These are phyloP conservation scores for Nicotiana tomentosiformis DNA, from an alignment of 257 asterid species.

Conservation along the genomic window DNA sequence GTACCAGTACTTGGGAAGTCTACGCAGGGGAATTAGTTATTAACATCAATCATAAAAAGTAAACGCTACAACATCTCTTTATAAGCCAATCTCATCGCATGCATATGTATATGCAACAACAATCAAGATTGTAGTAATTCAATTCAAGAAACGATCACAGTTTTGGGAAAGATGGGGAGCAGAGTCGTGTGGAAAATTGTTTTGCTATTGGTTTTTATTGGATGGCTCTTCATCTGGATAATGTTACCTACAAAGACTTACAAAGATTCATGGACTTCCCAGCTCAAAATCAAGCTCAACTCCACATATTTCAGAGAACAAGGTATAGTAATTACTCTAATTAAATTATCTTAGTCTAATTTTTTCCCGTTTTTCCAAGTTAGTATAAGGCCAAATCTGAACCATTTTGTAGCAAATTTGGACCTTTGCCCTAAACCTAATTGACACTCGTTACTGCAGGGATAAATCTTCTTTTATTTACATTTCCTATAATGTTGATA, in stretches of 20 bases:
- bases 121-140: background rate
- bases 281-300: conserved; percentile 19
- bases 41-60: background rate
- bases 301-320: conserved; percentile 76
- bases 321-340: conserved; percentile 30
- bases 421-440: too few relatives aligned
- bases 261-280: conserved; percentile 39
- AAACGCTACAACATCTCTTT: background rate
- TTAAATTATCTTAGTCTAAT: background rate
- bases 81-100: background rate
- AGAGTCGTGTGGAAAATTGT: conserved; percentile 28
- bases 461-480: too few relatives aligned
- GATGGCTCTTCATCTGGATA: conserved; percentile 44
- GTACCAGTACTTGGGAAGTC: background rate
- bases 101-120: background rate
- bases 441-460: too few relatives aligned
- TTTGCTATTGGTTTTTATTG: conserved; percentile 38
- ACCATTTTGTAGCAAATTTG: too few relatives aligned
- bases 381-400: too few relatives aligned
- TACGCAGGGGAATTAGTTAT: background rate
- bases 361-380: too few relatives aligned
- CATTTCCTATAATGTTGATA: too few relatives aligned
- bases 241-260: conserved; percentile 47
- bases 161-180: conserved; percentile 31
- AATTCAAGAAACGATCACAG: background rate